phyloP scores from a whole-genome alignment of 2,329 filamentous ascomycete genomes.

The Arthrobotrys musiformis region DNA sequence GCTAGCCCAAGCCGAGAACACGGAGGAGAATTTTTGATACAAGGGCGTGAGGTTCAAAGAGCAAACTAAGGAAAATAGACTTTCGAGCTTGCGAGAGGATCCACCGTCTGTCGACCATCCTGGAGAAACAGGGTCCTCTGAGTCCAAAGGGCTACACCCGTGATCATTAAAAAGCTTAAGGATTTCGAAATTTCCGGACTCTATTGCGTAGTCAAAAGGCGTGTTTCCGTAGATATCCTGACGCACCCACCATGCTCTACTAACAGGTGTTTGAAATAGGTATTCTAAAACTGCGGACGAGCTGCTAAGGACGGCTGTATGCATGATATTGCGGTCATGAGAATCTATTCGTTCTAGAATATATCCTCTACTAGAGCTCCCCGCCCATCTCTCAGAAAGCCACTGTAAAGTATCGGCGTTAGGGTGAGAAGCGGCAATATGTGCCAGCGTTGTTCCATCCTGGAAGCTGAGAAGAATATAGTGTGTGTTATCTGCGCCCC shows the following conservation, averaged over 20 bases:
- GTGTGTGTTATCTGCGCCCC: not conserved
- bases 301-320: not conserved
- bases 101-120: conserved; percentile 7
- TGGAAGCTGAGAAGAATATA: conserved; percentile 1
- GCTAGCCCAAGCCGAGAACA: not conserved
- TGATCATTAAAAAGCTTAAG: not conserved
- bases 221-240: conserved; percentile 35
- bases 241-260: not conserved
- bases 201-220: conserved; percentile 27
- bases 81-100: conserved; percentile 10
- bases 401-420: not conserved
- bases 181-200: not conserved
- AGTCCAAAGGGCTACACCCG: not conserved
- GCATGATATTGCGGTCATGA: not conserved
- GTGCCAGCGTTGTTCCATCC: not conserved
- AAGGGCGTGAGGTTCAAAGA: not conserved
- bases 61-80: conserved; percentile 15
- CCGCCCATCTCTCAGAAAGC: not conserved
- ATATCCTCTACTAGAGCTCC: not conserved
- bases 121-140: not conserved
- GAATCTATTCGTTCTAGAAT: not conserved
- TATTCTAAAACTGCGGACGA: not conserved
- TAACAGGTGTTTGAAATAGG: not conserved
- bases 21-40: not conserved
- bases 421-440: conserved; percentile 22